Conservation (phyloP, 176 grass and related monocot genomes). For the Bothriochloa decipiens region DNA sequence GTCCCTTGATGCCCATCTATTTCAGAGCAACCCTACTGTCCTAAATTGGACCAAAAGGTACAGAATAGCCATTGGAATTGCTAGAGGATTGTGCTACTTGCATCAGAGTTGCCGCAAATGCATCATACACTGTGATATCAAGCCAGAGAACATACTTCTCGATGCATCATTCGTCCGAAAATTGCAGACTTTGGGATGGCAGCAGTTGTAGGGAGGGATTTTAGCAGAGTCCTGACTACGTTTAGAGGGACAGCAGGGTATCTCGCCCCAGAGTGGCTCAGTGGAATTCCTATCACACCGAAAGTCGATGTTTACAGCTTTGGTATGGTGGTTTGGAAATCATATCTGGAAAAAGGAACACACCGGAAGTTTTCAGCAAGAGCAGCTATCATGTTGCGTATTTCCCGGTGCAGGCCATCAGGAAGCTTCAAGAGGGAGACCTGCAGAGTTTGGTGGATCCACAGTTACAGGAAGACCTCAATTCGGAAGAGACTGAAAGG, state of each 20-base stretch:
- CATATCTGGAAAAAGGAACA: slow-evolving; percentile 45
- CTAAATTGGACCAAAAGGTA: not conserved
- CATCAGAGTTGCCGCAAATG: slow-evolving; percentile 45
- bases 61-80: slow-evolving; percentile 19
- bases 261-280: slow-evolving; percentile 59
- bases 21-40: not conserved
- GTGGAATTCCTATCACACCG: slow-evolving; percentile 25
- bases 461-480: slow-evolving; percentile 6
- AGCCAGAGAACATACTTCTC: slow-evolving; percentile 39
- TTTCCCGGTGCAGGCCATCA: slow-evolving; percentile 40
- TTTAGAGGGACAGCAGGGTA: slow-evolving; percentile 59
- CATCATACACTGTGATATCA: slow-evolving; percentile 61
- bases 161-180: slow-evolving; percentile 44
- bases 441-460: slow-evolving; percentile 45
- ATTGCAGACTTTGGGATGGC: slow-evolving; percentile 60
- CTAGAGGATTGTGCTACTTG: slow-evolving; percentile 50
- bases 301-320: slow-evolving; percentile 60
- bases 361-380: not conserved
- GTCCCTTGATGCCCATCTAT: slow-evolving; percentile 1
- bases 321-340: slow-evolving; percentile 57
- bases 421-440: slow-evolving; percentile 36
- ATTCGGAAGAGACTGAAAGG: slow-evolving; percentile 37
- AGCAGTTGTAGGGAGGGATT: slow-evolving; percentile 46
- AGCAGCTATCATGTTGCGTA: not conserved
- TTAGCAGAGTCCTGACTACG: slow-evolving; percentile 48